Percentiles rank a stretch among this genome's conserved stretches.
Evolutionary conservation across 116 monocot genomes (phyloP).

Genomic region (Phalaenopsis hybrid): DNA sequence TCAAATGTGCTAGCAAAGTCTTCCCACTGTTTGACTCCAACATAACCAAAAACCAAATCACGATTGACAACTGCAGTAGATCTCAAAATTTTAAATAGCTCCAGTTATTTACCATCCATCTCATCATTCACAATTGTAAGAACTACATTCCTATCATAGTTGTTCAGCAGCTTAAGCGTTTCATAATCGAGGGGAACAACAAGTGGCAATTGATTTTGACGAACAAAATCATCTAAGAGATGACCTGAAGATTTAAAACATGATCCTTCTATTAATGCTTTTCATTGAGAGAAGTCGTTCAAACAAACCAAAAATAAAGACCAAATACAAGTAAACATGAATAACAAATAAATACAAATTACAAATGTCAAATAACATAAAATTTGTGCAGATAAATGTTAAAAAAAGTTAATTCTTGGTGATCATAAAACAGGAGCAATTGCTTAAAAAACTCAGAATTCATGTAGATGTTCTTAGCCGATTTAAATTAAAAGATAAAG

Average conservation of each 20-base stretch:
- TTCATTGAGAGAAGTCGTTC: not conserved
- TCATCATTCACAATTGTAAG: slow-evolving; percentile 75
- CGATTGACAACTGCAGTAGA: slow-evolving; percentile 86
- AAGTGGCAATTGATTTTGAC: slow-evolving; percentile 73
- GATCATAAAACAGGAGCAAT: too few species aligned
- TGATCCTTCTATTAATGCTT: not conserved
- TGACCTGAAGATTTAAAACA: slow-evolving; percentile 28
- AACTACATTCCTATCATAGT: slow-evolving; percentile 70
- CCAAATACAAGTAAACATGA: not conserved
- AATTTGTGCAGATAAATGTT: too few species aligned
- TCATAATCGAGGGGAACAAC: slow-evolving; percentile 67
- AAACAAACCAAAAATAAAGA: not conserved
- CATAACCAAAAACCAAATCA: slow-evolving; percentile 84
- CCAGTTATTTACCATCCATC: slow-evolving; percentile 38
- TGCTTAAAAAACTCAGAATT: too few species aligned
- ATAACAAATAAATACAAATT: too few species aligned
- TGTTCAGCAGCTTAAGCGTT: slow-evolving; percentile 67
- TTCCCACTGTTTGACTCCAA: slow-evolving; percentile 83
- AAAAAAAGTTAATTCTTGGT: too few species aligned
- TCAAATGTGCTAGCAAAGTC: slow-evolving; percentile 84
- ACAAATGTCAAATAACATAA: too few species aligned
- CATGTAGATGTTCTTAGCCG: too few species aligned
- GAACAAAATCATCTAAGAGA: slow-evolving; percentile 76
- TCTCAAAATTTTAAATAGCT: slow-evolving; percentile 60
- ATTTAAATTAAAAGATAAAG: too few species aligned